These are phyloP conservation scores for Vitis amurensis DNA, from an alignment of 164 flowering plant species.

Conservation along the genomic window DNA sequence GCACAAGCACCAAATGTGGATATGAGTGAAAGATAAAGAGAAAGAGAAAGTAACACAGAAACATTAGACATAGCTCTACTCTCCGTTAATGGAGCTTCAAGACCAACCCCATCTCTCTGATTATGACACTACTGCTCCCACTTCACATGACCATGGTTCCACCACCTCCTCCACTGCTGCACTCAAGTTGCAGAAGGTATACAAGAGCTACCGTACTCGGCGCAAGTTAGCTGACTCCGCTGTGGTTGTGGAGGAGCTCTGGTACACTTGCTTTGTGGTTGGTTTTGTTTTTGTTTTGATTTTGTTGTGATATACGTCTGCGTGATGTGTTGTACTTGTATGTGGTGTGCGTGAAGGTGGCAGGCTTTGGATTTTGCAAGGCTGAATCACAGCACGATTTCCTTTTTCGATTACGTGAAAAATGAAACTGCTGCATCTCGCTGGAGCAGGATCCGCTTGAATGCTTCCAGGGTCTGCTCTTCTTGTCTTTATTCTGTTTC, in stretches of 20 bases:
- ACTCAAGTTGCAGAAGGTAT: constrained; percentile 57
- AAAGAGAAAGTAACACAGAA: too few relatives aligned
- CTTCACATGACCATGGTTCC: too few relatives aligned
- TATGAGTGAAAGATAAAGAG: too few relatives aligned
- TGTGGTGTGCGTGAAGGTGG: constrained; percentile 50
- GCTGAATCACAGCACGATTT: constrained; percentile 69
- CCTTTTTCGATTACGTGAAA: constrained; percentile 58
- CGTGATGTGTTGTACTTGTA: too few relatives aligned
- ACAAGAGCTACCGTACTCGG: constrained; percentile 63
- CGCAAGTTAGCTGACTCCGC: constrained; percentile 71
- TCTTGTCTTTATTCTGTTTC: background rate
- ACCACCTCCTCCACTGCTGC: constrained; percentile 20
- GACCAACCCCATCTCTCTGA: too few relatives aligned
- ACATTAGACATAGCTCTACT: too few relatives aligned
- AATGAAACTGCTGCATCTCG: constrained; percentile 66
- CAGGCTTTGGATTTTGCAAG: constrained; percentile 71
- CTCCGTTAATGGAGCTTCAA: too few relatives aligned
- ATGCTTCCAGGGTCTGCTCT: constrained; percentile 70
- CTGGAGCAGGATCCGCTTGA: constrained; percentile 60
- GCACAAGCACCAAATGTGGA: too few relatives aligned
- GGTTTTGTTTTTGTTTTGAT: background rate
- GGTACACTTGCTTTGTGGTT: constrained; percentile 32
- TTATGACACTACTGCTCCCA: too few relatives aligned
- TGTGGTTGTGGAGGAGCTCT: constrained; percentile 64
- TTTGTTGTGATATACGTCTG: background rate